These are phyloP conservation scores for Mytilinidion resinicola DNA, from an alignment of 495 filamentous ascomycete genomes.

Conservation along the genomic window DNA sequence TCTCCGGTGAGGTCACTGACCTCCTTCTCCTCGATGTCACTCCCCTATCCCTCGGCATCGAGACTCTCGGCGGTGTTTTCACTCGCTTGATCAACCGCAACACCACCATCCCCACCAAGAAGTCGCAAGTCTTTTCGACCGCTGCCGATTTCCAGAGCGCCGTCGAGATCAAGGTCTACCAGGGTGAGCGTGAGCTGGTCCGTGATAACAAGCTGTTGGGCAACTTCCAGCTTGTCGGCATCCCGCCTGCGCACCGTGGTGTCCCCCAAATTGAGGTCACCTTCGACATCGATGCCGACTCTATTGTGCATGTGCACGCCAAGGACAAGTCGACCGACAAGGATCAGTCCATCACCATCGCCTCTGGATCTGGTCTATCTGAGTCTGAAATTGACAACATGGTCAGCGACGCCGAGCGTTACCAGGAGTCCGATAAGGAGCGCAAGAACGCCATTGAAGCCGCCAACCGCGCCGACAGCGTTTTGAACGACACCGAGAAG, in stretches of 20 bases:
- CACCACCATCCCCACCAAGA: conserved; percentile 99
- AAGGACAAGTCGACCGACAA: conserved; percentile 99
- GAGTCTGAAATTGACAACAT: conserved; percentile 91
- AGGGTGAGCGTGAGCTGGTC: conserved; percentile 99
- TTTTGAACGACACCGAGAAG: conserved; percentile 97
- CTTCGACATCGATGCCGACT: conserved; percentile 99
- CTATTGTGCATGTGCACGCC: conserved; percentile 96
- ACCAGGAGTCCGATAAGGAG: conserved; percentile 91
- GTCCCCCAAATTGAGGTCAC: conserved; percentile 98
- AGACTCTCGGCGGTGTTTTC: conserved; percentile 99
- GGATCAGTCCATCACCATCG: conserved; percentile 97
- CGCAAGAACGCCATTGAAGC: conserved; percentile 91
- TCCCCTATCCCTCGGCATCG: conserved; percentile 96
- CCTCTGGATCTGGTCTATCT: conserved; percentile 95
- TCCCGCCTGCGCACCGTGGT: conserved; percentile 94
- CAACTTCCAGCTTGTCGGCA: conserved; percentile 99
- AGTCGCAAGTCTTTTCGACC: conserved; percentile 97
- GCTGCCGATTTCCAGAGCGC: conserved; percentile 99
- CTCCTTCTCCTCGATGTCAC: conserved; percentile 95
- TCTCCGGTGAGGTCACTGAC: conserved; percentile 94
- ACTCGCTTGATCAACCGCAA: conserved; percentile 99
- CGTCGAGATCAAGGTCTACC: conserved; percentile 99
- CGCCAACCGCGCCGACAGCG: conserved; percentile 94
- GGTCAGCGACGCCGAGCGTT: conserved; percentile 97
- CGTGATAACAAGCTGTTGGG: conserved; percentile 98